Evolutionary conservation across 306 rosid genomes (phyloP).

Genomic region (Vigna hirtella): DNA sequence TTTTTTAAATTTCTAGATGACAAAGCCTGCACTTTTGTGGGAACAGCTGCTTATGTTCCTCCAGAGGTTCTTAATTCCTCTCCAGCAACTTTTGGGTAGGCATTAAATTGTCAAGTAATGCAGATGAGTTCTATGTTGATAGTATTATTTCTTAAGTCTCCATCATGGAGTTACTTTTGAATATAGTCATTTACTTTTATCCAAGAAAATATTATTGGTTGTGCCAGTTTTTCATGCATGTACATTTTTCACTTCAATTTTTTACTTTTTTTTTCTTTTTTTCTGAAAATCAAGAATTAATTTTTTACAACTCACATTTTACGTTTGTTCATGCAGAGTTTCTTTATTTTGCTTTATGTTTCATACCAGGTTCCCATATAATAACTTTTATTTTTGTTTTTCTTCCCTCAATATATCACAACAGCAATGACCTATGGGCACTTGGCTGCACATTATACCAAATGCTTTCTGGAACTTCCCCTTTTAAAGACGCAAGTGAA

Average conservation of each 20-base stretch:
- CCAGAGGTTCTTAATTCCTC: slow-evolving; percentile 99
- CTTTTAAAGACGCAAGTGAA: slow-evolving; percentile 97
- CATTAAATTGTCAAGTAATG: slow-evolving; percentile 16
- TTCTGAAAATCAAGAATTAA: neutral
- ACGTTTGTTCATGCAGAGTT: slow-evolving; percentile 22
- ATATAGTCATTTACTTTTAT: slow-evolving; percentile 6
- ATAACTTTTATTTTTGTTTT: slow-evolving; percentile 46
- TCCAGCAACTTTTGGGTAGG: slow-evolving; percentile 98
- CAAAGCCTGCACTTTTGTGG: slow-evolving; percentile 99
- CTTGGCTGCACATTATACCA: slow-evolving; percentile 99
- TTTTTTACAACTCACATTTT: slow-evolving; percentile 16
- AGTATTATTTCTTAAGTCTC: slow-evolving; percentile 6
- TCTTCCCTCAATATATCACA: slow-evolving; percentile 41
- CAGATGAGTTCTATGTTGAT: slow-evolving; percentile 36
- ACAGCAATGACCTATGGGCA: slow-evolving; percentile 99
- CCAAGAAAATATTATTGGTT: slow-evolving; percentile 5
- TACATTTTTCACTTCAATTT: slow-evolving; percentile 10
- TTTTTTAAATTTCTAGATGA: slow-evolving; percentile 61
- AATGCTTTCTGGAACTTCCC: slow-evolving; percentile 99
- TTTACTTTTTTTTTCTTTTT: neutral
- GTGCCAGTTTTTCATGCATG: slow-evolving; percentile 13
- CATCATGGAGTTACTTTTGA: neutral
- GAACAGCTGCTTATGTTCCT: slow-evolving; percentile 99
- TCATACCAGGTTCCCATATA: slow-evolving; percentile 17
- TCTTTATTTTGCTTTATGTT: slow-evolving; percentile 27